Percentiles rank a stretch among this genome's conserved stretches.
These are phyloP conservation scores for Citrullus amarus DNA, from an alignment of 306 rosid species.

Conservation along the genomic window DNA sequence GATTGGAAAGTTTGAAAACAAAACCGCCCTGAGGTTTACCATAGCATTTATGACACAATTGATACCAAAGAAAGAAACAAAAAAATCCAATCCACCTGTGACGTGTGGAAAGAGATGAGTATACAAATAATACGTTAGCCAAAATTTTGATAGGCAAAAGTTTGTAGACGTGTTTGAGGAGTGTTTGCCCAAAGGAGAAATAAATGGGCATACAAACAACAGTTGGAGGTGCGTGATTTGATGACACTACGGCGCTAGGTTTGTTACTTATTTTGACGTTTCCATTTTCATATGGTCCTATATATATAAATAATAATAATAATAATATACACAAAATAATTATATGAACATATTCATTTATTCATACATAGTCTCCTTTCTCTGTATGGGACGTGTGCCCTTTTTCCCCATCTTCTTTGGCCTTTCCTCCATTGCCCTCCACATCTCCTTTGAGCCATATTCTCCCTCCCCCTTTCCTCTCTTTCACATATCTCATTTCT, in stretches of 20 bases:
- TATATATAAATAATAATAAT: too few relatives aligned
- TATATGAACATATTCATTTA: background rate
- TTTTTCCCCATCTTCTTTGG: background rate
- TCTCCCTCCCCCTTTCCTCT: too few relatives aligned
- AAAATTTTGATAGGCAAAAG: background rate
- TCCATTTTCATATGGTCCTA: background rate
- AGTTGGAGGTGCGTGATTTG: background rate
- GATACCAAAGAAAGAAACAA: background rate
- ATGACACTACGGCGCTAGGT: background rate
- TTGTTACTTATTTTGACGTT: background rate
- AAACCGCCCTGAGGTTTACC: background rate
- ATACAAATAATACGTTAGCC: too few relatives aligned
- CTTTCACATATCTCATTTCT: too few relatives aligned
- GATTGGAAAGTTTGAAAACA: background rate
- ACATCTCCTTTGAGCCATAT: background rate
- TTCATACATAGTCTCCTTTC: background rate
- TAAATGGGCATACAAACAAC: background rate
- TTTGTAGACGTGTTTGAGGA: background rate
- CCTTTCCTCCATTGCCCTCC: background rate
- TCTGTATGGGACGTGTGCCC: background rate
- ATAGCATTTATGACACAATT: background rate
- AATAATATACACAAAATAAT: too few relatives aligned
- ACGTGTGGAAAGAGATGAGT: background rate
- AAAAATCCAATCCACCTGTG: background rate
- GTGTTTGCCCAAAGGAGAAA: background rate